These are phyloP conservation scores for Mallotus japonicus DNA, from an alignment of 441 rosid genomes.

Conservation along the genomic window DNA sequence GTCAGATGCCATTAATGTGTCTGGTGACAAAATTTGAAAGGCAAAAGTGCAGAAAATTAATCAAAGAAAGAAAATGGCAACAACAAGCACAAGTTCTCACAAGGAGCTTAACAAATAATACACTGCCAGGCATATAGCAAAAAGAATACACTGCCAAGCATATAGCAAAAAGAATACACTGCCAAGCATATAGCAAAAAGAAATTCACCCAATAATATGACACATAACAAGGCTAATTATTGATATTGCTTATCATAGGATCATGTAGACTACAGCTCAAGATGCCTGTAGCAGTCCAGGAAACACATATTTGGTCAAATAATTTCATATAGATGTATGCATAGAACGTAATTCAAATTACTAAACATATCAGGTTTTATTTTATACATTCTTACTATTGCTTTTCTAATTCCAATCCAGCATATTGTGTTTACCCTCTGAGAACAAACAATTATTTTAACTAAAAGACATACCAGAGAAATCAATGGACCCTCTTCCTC, in stretches of 20 bases:
- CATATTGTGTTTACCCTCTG: not conserved
- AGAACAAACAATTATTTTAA: conserved; percentile 13
- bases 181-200: not conserved
- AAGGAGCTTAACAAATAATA: not conserved
- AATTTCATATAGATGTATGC: not conserved
- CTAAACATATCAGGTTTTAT: too few relatives aligned
- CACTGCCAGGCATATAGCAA: too few relatives aligned
- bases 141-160: not conserved
- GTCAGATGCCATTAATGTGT: not conserved
- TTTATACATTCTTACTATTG: not conserved
- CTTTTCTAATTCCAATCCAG: not conserved
- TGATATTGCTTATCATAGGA: not conserved
- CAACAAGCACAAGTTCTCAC: not conserved
- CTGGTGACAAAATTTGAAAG: not conserved
- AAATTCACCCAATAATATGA: not conserved
- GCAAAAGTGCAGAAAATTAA: not conserved
- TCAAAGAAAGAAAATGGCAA: not conserved
- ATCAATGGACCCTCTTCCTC: conserved; percentile 88
- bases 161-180: too few relatives aligned
- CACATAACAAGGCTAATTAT: not conserved
- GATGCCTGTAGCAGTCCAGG: not conserved
- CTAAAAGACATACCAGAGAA: conserved; percentile 52
- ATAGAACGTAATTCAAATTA: not conserved
- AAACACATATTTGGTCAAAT: not conserved
- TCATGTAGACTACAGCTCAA: not conserved